Evolutionary conservation across 1,284 basidiomycete genomes (phyloP), one percentile per base, ranked within the genome.

Genomic region (Fistulinella staudtii): DNA sequence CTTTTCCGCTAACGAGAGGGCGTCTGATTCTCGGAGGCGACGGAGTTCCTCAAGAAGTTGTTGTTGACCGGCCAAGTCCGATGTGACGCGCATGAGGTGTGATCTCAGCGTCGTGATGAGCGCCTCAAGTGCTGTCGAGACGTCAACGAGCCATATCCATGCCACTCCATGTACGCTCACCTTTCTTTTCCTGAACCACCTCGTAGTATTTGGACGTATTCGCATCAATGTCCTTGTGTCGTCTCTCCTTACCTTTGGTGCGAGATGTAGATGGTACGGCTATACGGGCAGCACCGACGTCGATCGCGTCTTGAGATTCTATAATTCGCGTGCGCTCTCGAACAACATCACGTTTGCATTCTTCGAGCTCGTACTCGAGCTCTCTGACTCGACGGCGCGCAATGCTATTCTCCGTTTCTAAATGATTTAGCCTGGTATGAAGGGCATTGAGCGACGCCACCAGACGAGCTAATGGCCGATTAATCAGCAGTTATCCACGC

Each of bases 171-270:
- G n/a, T n/a, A 17, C 9, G 17, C 23, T 21, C 36, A 90, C 90
- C 86, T 72, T 88, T 88, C 66, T 92, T 92, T 61, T 91, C 89
- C 50, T 86, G 82, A 0, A 91, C 81, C 6, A 79, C 85, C 53
- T 88, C 82, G 41, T 73, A 74, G 56, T 89, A 89, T 36, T 82
- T 65, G 40, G 69, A 68, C 30, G 68, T 68, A 70, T 73, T 5
- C 53, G 60, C 33, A 55, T 67, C 51, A 39, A 53, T 69, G 65
- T 49, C 67, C 59, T 38, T 73, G 70, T 27, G 62, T 60, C 30
- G 56, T 54, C 31, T 60, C 51, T 56, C 53, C 56, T 63, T 70
- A 54, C 47, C 65, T 58, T 57, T 68, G n/a, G 40, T 43, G 2
- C 61, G 61, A 38, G 50, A 50, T 7, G 46, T 49, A 1, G 64